Conservation (phyloP, 257 asterid genomes). For the Fraxinus anomala region DNA sequence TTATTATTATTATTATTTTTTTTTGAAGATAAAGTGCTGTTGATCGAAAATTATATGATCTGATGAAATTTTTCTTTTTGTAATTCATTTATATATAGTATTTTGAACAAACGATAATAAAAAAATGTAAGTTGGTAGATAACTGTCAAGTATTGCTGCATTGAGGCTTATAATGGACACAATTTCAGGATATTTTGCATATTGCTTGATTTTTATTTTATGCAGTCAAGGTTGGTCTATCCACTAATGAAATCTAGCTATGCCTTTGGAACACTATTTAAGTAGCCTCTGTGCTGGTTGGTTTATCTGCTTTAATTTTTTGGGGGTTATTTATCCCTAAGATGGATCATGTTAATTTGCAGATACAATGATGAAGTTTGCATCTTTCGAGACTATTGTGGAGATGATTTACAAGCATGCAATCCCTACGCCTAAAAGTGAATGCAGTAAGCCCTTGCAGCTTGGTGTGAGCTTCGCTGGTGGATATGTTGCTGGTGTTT, state of each 20-base stretch:
- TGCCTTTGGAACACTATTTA: neutral
- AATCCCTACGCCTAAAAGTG: conserved; percentile 70
- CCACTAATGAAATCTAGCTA: neutral
- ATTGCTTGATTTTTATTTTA: neutral
- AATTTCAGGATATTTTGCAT: neutral
- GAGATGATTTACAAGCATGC: conserved; percentile 74
- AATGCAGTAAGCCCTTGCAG: conserved; percentile 72
- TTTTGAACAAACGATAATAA: neutral
- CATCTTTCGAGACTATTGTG: conserved; percentile 80
- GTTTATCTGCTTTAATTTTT: neutral
- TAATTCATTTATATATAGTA: neutral
- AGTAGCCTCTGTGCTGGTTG: neutral
- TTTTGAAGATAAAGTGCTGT: neutral
- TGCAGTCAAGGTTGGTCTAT: neutral
- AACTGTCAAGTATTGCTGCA: neutral
- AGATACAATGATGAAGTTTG: conserved; percentile 96
- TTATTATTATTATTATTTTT: neutral
- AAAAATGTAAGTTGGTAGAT: neutral
- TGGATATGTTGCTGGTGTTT: conserved; percentile 84
- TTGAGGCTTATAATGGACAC: neutral
- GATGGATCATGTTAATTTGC: conserved; percentile 24
- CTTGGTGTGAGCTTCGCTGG: conserved; percentile 93
- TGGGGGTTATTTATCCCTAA: neutral
- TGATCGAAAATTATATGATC: neutral
- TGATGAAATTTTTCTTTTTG: neutral